phyloP scores from a whole-genome alignment of 805 yeast species.

The Ogataea pignaliae region DNA sequence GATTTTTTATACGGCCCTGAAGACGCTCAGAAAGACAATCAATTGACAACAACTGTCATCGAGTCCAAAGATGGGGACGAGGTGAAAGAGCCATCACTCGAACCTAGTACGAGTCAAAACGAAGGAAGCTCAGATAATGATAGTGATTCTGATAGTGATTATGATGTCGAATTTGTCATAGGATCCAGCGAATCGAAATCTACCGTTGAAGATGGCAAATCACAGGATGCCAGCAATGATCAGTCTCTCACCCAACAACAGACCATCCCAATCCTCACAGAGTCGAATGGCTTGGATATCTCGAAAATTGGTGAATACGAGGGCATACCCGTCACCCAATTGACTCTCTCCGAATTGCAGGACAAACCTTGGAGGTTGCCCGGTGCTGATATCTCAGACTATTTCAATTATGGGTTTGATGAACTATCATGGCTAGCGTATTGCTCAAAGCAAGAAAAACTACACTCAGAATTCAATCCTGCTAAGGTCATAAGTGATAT shows the following conservation, averaged over 20 bases:
- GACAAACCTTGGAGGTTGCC: slow-evolving; percentile 99
- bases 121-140: slow-evolving; percentile 19
- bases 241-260: slow-evolving; percentile 22
- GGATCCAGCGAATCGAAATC: slow-evolving; percentile 35
- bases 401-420: slow-evolving; percentile 94
- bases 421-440: slow-evolving; percentile 95
- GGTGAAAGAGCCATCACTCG: slow-evolving; percentile 23
- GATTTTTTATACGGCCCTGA: slow-evolving; percentile 63
- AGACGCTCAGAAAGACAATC: slow-evolving; percentile 26
- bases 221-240: slow-evolving; percentile 7
- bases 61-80: slow-evolving; percentile 21
- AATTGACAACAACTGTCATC: slow-evolving; percentile 15
- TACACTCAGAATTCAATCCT: slow-evolving; percentile 77
- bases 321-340: slow-evolving; percentile 78
- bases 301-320: slow-evolving; percentile 68
- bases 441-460: slow-evolving; percentile 78
- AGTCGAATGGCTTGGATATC: slow-evolving; percentile 54
- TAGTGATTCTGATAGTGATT: slow-evolving; percentile 42
- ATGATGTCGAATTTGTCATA: slow-evolving; percentile 80
- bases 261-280: slow-evolving; percentile 28
- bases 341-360: slow-evolving; percentile 73
- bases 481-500: slow-evolving; percentile 68
- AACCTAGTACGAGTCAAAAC: slow-evolving; percentile 14
- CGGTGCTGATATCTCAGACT: slow-evolving; percentile 92
- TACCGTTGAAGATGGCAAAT: slow-evolving; percentile 8